phyloP scores from a whole-genome alignment of 768 basidiomycete genomes.

The Lentinula sp. region DNA sequence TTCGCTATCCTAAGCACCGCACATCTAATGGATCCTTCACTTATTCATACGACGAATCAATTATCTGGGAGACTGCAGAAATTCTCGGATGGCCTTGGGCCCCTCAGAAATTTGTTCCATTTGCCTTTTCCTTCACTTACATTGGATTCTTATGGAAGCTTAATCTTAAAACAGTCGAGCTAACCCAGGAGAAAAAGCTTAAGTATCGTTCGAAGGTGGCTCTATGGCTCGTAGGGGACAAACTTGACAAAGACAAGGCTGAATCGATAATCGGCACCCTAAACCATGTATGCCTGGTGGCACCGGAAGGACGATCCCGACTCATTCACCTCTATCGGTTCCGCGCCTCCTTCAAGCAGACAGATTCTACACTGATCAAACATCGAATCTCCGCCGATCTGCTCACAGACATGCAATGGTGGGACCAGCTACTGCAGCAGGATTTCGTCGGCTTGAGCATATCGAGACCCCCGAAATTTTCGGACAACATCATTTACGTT shows the following conservation, averaged over 20 bases:
- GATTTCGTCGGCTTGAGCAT: not conserved
- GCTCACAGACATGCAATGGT: not conserved
- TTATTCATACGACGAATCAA: constrained; percentile 10
- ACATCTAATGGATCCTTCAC: not conserved
- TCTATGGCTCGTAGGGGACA: constrained; percentile 10
- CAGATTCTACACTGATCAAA: not conserved
- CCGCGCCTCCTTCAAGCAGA: constrained; percentile 14
- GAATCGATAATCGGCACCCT: constrained; percentile 27
- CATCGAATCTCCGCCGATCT: not conserved
- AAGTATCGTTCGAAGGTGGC: constrained; percentile 22
- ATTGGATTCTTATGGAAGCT: constrained; percentile 34
- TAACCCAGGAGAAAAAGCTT: constrained; percentile 22
- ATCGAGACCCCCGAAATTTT: constrained; percentile 5
- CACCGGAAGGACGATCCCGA: constrained; percentile 21
- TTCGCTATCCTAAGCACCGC: constrained; percentile 11
- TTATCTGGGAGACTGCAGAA: constrained; percentile 11
- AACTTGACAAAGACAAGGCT: constrained; percentile 13
- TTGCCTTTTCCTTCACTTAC: constrained; percentile 21
- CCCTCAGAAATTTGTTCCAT: constrained; percentile 10
- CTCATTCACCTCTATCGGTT: constrained; percentile 25
- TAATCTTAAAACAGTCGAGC: constrained; percentile 16
- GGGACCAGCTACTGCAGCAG: not conserved
- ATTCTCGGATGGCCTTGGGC: constrained; percentile 20
- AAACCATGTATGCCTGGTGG: constrained; percentile 26
- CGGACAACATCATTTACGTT: constrained; percentile 26